Evolutionary conservation across 2,329 filamentous ascomycete genomes (phyloP).

Genomic region (Ascomycota sp.): DNA sequence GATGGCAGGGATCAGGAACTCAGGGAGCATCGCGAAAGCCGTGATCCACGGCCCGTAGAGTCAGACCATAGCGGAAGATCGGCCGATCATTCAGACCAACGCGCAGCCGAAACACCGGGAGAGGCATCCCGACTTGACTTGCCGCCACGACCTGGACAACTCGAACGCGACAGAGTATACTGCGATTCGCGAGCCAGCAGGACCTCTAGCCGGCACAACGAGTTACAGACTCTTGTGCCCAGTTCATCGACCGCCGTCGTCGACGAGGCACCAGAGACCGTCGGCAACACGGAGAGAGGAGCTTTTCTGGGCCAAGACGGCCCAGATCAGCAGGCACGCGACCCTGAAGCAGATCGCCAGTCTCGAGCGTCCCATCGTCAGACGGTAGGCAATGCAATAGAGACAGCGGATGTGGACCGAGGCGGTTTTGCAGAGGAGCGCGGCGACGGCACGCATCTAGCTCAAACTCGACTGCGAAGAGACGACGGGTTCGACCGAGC

Average conservation of each 20-base stretch:
- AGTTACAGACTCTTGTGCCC: constrained; percentile 7
- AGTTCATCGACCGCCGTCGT: constrained; percentile 5
- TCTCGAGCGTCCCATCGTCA: constrained; percentile 10
- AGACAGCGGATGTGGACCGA: constrained; percentile 26
- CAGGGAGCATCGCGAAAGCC: constrained; percentile 12
- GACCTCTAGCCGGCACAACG: constrained; percentile 9
- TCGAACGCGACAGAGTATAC: constrained; percentile 21
- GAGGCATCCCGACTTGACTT: constrained; percentile 9
- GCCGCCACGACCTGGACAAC: constrained; percentile 17
- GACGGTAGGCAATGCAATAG: constrained; percentile 9
- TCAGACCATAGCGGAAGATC: constrained; percentile 18
- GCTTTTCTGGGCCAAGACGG: constrained; percentile 22
- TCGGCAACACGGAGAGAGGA: constrained; percentile 35
- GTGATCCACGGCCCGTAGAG: constrained; percentile 18
- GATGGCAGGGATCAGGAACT: constrained; percentile 18
- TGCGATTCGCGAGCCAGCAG: constrained; percentile 11
- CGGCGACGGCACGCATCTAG: constrained; percentile 9
- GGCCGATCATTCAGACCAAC: constrained; percentile 21
- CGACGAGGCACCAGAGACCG: constrained; percentile 18
- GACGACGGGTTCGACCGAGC: constrained; percentile 24
- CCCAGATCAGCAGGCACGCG: constrained; percentile 8
- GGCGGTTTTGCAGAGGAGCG: constrained; percentile 22
- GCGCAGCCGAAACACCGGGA: constrained; percentile 14
- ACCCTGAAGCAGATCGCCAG: constrained; percentile 10
- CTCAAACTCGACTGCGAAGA: constrained; percentile 16